Evolutionary conservation across 371 early-diverging fungal species (phyloP).

Genomic region (Phascolomyces articulosus): DNA sequence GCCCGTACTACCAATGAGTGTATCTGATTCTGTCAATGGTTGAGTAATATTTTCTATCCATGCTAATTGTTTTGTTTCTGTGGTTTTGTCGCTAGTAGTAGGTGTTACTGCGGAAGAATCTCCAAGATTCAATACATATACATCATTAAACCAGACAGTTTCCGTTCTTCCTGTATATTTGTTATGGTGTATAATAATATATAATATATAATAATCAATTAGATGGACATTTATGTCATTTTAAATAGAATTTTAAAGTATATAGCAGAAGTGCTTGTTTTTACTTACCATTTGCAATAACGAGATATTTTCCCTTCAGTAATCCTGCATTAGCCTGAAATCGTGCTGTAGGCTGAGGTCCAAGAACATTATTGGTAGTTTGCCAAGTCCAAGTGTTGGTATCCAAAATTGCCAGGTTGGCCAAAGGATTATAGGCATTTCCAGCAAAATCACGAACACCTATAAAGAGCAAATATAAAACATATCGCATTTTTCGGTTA

Average conservation of each 20-base stretch:
- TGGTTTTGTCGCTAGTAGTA: not conserved
- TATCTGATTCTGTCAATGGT: not conserved
- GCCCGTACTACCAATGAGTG: slow-evolving; percentile 14
- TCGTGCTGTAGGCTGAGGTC: slow-evolving; percentile 2
- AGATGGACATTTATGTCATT: too few relatives aligned
- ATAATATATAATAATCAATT: not conserved
- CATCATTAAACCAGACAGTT: slow-evolving; percentile 7
- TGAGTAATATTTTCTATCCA: not conserved
- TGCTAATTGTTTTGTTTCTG: not conserved
- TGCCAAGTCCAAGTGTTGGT: slow-evolving; percentile 5
- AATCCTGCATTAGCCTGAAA: slow-evolving; percentile 4
- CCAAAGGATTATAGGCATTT: not conserved
- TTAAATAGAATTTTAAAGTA: not conserved
- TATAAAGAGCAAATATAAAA: not conserved
- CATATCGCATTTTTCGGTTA: not conserved
- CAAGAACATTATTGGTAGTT: not conserved
- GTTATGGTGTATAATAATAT: too few relatives aligned
- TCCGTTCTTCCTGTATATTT: slow-evolving; percentile 4
- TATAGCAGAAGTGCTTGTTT: not conserved
- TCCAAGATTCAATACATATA: not conserved
- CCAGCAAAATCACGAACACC: not conserved
- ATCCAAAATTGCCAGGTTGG: not conserved
- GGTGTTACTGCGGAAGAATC: not conserved
- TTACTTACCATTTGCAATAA: not conserved
- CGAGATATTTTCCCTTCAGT: not conserved